Percentiles rank a stretch among this genome's conserved stretches.
Conservation (phyloP, 495 filamentous ascomycete genomes). For the Talaromyces wortmannii region DNA sequence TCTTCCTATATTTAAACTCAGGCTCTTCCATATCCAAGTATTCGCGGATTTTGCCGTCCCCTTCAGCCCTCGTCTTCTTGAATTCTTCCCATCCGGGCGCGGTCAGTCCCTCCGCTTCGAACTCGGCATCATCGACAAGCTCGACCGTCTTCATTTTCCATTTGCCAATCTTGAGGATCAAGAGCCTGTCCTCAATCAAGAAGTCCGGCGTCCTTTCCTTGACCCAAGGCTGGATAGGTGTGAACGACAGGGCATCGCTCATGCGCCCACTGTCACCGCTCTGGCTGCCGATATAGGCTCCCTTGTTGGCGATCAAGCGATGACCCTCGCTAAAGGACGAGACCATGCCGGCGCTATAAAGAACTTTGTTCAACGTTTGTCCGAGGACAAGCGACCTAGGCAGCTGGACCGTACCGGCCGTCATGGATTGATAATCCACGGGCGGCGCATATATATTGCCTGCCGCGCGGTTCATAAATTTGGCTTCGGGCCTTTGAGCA, state of each 20-base stretch:
- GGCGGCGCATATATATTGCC: slow-evolving; percentile 36
- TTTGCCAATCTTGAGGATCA: slow-evolving; percentile 73
- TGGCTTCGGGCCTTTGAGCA: slow-evolving; percentile 12
- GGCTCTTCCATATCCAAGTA: too few relatives aligned
- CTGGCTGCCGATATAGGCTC: slow-evolving; percentile 58
- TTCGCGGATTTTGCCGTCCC: background rate
- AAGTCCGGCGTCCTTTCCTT: slow-evolving; percentile 51
- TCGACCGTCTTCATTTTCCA: slow-evolving; percentile 70
- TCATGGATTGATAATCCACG: slow-evolving; percentile 42
- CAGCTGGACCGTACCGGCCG: slow-evolving; percentile 49
- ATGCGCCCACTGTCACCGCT: slow-evolving; percentile 48
- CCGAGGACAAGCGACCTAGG: slow-evolving; percentile 57
- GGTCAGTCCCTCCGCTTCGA: slow-evolving; percentile 30
- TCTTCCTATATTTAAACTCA: too few relatives aligned
- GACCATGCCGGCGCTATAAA: slow-evolving; percentile 63
- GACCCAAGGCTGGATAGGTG: slow-evolving; percentile 51
- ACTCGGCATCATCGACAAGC: slow-evolving; percentile 68
- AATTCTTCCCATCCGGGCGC: slow-evolving; percentile 33
- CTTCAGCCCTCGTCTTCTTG: slow-evolving; percentile 2
- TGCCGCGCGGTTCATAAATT: slow-evolving; percentile 26
- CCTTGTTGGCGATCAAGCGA: slow-evolving; percentile 50
- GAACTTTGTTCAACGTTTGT: slow-evolving; percentile 54
- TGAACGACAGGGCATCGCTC: slow-evolving; percentile 54
- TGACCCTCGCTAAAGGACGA: slow-evolving; percentile 58
- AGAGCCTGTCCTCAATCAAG: slow-evolving; percentile 52